These are phyloP conservation scores for Pseudogymnoascus sp. DNA, from an alignment of 2,329 filamentous ascomycete species.

Conservation along the genomic window DNA sequence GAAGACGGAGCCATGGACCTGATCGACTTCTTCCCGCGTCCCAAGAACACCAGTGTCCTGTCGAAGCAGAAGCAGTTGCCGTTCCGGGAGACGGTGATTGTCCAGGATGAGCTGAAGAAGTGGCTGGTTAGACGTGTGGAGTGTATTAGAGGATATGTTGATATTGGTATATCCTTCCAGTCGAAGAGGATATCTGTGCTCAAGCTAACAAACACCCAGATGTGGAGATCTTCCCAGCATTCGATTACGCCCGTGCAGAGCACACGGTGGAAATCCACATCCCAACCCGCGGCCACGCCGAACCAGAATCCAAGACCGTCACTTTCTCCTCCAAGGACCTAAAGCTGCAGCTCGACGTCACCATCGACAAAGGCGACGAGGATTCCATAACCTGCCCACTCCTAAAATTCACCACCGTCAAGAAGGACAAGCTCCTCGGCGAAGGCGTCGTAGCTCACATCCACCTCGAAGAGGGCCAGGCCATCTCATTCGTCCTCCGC, in stretches of 20 bases:
- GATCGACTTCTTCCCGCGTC: constrained; percentile 68
- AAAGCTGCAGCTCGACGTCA: constrained; percentile 60
- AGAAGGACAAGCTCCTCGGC: constrained; percentile 45
- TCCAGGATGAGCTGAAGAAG: constrained; percentile 57
- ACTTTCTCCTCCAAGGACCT: constrained; percentile 52
- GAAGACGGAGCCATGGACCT: constrained; percentile 68
- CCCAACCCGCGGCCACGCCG: constrained; percentile 33
- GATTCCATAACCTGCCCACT: constrained; percentile 40
- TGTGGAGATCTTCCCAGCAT: constrained; percentile 64
- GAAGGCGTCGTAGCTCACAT: constrained; percentile 56
- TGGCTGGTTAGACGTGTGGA: constrained; percentile 66
- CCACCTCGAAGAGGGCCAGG: constrained; percentile 55
- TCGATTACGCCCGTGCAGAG: constrained; percentile 58
- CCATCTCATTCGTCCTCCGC: constrained; percentile 60
- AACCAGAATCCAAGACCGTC: constrained; percentile 48
- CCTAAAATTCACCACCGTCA: constrained; percentile 48
- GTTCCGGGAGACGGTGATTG: constrained; percentile 44
- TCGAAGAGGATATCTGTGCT: neutral
- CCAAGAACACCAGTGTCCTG: constrained; percentile 49
- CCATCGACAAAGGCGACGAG: constrained; percentile 51
- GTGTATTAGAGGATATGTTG: constrained; percentile 60
- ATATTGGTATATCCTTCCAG: constrained; percentile 40
- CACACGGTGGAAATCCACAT: constrained; percentile 53
- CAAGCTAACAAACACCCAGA: constrained; percentile 32
- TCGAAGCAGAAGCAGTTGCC: constrained; percentile 42